These are phyloP conservation scores for Phytopythium cucurbitacearum DNA, from an alignment of 352 stramenopile genomes.

Conservation along the genomic window DNA sequence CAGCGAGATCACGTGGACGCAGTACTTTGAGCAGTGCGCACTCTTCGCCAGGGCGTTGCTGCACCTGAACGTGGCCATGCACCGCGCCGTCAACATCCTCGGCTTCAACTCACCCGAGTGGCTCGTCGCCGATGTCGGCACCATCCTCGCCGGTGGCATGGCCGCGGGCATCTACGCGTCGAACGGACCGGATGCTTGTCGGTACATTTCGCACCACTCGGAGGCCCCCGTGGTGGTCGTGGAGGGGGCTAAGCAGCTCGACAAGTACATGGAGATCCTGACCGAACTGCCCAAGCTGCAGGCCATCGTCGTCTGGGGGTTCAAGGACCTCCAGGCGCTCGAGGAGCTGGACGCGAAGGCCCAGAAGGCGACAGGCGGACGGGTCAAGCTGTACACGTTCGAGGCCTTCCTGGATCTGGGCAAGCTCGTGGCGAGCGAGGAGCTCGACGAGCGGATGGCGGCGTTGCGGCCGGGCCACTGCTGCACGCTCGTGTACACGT, in stretches of 20 bases:
- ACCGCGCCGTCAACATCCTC: conserved; percentile 78
- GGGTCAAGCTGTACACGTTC: conserved; percentile 57
- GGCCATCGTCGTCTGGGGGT: conserved; percentile 62
- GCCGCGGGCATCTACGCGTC: conserved; percentile 87
- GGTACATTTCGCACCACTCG: conserved; percentile 79
- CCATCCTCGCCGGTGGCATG: conserved; percentile 75
- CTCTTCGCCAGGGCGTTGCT: conserved; percentile 74
- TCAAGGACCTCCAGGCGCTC: background rate
- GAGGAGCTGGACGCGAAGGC: conserved; percentile 31
- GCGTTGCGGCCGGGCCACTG: conserved; percentile 36
- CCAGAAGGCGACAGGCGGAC: conserved; percentile 17
- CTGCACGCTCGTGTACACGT: conserved; percentile 86
- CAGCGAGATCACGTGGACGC: conserved; percentile 45
- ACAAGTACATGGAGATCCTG: conserved; percentile 71
- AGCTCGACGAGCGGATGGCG: conserved; percentile 4
- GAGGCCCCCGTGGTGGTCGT: conserved; percentile 71
- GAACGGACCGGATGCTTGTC: conserved; percentile 63
- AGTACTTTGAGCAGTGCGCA: conserved; percentile 68
- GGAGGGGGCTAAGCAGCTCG: conserved; percentile 54
- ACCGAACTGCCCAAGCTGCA: conserved; percentile 70
- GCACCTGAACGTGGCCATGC: conserved; percentile 49
- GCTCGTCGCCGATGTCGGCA: conserved; percentile 75
- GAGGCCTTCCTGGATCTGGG: conserved; percentile 48
- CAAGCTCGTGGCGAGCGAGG: conserved; percentile 14
- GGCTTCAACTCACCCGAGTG: conserved; percentile 86